Base-by-base conservation (phyloP, 331 rosid species). In the Malus hybrid region DNA sequence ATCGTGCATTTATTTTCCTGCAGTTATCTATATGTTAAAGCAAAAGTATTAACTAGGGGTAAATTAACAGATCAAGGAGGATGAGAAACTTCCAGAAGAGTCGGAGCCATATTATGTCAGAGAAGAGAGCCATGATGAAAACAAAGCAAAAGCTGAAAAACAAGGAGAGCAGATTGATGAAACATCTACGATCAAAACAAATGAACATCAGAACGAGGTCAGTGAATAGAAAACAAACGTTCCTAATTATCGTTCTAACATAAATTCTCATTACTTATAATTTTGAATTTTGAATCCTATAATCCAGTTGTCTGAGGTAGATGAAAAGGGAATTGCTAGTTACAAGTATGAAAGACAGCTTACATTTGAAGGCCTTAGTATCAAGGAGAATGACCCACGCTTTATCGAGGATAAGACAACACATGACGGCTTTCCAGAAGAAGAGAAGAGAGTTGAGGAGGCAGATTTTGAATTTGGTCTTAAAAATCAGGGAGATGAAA, bases 21-120 rank as follows among this genome's bases (percentile, higher is more conserved):
- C 13, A 42, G 46, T 42, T 24, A 24, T 24, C 24, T 24, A 24
- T 24, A 24, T 24, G 24, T 24, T 24, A 24, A 10, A 26, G 26
- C 58, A 28, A 46, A 44, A 24, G 60, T 56, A 50, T 13, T 58
- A 30, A 56, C 78, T 4, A 3, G 20, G 24, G 44, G 65, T 19
- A 65, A 69, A 70, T 24, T 77, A 18, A 74, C 80, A 84, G 87
- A 66, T 66, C 69, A 32, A 5, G 67, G 73, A 84, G 63, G 80
- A 64, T 34, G 71, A 74, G 64, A 75, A 73, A 64, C 33, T 70
- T 58, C 30, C 56, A 8, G 19, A 69, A 33, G 69, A 68, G 65
- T 65, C 42, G 67, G 66, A 69, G 52, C 65, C 67, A 71, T 28
- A 10, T 65, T 66, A n/a, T 62, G 52, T 42, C 32, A 29, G 30